Percentiles rank a stretch among this genome's conserved stretches.
These are phyloP conservation scores for Exidia glandulosa DNA, from an alignment of 768 basidiomycete species.

Conservation along the genomic window DNA sequence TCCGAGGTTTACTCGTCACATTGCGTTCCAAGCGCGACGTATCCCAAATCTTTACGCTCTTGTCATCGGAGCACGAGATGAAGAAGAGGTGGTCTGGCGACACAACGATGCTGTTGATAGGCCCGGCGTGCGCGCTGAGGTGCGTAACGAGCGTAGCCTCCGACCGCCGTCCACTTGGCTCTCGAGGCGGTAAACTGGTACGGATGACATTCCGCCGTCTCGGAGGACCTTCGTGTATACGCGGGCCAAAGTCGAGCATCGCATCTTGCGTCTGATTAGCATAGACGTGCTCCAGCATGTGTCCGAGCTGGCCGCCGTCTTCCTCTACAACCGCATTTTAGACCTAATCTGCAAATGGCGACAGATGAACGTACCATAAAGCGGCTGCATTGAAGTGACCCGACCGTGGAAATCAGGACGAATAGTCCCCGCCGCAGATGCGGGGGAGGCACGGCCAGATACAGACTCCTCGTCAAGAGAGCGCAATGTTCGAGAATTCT, in stretches of 20 bases:
- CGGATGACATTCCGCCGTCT: constrained; percentile 65
- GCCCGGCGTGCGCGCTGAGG: constrained; percentile 70
- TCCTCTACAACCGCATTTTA: no score
- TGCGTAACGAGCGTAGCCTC: constrained; percentile 80
- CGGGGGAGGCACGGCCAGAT: constrained; percentile 72
- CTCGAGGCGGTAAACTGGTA: constrained; percentile 55
- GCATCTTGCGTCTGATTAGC: constrained; percentile 59
- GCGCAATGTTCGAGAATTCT: constrained; percentile 59
- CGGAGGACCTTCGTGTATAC: constrained; percentile 69
- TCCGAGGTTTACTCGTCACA: constrained; percentile 64
- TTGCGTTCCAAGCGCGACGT: constrained; percentile 85
- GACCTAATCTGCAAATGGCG: neutral
- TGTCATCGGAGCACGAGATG: constrained; percentile 29
- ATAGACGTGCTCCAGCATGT: constrained; percentile 82
- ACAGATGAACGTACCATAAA: constrained; percentile 43
- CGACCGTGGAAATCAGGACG: constrained; percentile 36
- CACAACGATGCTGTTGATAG: constrained; percentile 70
- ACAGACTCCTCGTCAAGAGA: constrained; percentile 35
- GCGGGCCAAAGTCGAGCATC: constrained; percentile 85
- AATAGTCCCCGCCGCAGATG: constrained; percentile 46
- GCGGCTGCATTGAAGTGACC: constrained; percentile 38
- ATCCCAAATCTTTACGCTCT: constrained; percentile 34
- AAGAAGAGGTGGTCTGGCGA: constrained; percentile 92
- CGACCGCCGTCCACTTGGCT: constrained; percentile 44
- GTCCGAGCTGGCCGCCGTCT: constrained; percentile 14